Conservation (phyloP, 164 flowering plant species). For the Houttuynia cordata region DNA sequence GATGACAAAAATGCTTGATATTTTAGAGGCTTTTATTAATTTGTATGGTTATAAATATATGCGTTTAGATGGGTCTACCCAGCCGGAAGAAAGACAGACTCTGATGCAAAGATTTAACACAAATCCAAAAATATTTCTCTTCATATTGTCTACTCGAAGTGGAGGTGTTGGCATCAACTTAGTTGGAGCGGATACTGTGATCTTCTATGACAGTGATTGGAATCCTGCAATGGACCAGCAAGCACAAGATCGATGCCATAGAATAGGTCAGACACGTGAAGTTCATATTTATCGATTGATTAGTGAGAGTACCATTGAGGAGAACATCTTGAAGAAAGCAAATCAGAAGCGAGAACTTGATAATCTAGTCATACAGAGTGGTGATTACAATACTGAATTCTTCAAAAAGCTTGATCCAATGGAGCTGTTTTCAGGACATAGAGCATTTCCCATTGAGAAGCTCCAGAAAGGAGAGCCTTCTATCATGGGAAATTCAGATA, state of each 20-base stretch:
- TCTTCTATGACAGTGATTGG: constrained; percentile 99
- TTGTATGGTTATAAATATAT: constrained; percentile 95
- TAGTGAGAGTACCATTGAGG: constrained; percentile 97
- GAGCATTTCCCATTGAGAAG: constrained; percentile 30
- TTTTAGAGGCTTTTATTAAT: constrained; percentile 89
- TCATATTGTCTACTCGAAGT: constrained; percentile 95
- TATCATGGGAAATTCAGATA: constrained; percentile 9
- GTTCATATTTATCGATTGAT: constrained; percentile 91
- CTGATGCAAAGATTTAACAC: constrained; percentile 97
- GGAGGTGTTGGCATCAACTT: constrained; percentile 98
- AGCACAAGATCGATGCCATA: constrained; percentile 99
- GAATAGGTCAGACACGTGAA: constrained; percentile 98
- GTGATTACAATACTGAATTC: constrained; percentile 91
- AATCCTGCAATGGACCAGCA: constrained; percentile 99
- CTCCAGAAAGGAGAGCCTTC: constrained; percentile 28
- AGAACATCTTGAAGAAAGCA: constrained; percentile 93
- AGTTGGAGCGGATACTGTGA: constrained; percentile 98
- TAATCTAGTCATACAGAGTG: constrained; percentile 94
- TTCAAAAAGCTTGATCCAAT: constrained; percentile 96
- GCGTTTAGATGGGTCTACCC: constrained; percentile 99
- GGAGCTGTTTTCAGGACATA: constrained; percentile 86
- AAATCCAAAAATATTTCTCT: constrained; percentile 87
- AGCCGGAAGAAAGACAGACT: constrained; percentile 93
- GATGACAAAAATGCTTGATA: constrained; percentile 99
- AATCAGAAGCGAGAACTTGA: constrained; percentile 98